Conservation (phyloP, 495 filamentous ascomycete species). For the Aspergillus haitiensis region DNA sequence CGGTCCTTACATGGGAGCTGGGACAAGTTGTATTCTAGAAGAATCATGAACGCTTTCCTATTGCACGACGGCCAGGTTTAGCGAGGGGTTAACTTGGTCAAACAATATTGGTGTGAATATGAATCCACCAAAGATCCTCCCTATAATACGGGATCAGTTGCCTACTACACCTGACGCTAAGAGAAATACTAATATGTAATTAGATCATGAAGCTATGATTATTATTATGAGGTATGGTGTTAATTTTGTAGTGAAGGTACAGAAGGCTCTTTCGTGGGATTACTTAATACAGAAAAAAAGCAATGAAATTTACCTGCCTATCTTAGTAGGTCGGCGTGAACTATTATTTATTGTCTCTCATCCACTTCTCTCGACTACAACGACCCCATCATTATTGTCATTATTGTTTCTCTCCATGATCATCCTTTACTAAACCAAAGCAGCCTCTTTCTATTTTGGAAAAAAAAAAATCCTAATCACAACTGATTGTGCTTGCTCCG, state of each 20-base stretch:
- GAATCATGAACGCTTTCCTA: slow-evolving; percentile 6
- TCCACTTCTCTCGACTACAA: too few species aligned
- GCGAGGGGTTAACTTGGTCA: slow-evolving; percentile 7
- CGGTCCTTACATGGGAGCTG: slow-evolving; percentile 14
- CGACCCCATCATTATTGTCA: too few species aligned
- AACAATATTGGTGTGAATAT: not conserved
- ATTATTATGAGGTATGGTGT: not conserved
- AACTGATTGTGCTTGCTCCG: not conserved
- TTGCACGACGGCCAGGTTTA: not conserved
- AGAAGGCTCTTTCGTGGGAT: not conserved
- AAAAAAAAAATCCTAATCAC: not conserved
- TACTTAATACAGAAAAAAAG: slow-evolving; percentile 2
- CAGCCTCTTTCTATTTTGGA: too few species aligned
- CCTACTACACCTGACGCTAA: not conserved
- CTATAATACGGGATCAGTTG: not conserved
- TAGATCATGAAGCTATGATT: not conserved
- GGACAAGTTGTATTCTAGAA: slow-evolving; percentile 17
- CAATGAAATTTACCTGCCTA: not conserved
- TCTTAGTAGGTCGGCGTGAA: too few species aligned
- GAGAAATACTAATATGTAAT: not conserved
- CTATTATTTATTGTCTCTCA: too few species aligned
- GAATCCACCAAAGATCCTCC: slow-evolving; percentile 1
- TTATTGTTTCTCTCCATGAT: too few species aligned
- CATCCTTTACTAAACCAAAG: too few species aligned
- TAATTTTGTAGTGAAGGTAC: not conserved